phyloP scores from a whole-genome alignment of 225 moss, liverwort and hornwort species.

The Pseudisothecium myosuroides region DNA sequence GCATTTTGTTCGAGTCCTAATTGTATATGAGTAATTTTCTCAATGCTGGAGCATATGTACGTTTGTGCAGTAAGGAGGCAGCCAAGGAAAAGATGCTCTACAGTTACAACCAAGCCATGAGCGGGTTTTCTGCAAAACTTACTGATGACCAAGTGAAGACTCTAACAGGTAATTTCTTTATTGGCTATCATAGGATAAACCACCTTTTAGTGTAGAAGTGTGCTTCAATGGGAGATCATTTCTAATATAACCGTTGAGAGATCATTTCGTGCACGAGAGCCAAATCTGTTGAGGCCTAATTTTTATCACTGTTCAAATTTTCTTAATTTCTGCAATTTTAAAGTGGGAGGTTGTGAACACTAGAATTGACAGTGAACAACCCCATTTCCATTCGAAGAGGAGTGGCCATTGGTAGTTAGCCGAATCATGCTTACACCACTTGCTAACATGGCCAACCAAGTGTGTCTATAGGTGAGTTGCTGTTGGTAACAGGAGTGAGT shows the following conservation, averaged over 20 bases:
- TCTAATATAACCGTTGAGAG: neutral
- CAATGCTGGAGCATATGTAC: neutral
- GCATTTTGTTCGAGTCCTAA: neutral
- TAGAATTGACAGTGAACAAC: neutral
- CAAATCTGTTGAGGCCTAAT: neutral
- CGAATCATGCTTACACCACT: neutral
- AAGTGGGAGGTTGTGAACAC: neutral
- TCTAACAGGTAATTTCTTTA: conserved; percentile 8
- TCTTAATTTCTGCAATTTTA: neutral
- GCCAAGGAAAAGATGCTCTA: conserved; percentile 39
- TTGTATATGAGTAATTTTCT: neutral
- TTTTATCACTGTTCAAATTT: neutral
- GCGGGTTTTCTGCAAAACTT: conserved; percentile 45
- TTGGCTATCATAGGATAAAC: neutral
- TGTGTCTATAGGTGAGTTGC: neutral
- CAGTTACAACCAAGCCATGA: conserved; percentile 40
- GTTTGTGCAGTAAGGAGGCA: conserved; percentile 23
- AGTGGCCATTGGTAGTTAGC: neutral
- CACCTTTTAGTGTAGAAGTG: neutral
- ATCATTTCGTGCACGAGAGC: neutral
- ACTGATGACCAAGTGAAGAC: conserved; percentile 41
- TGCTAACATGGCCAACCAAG: neutral
- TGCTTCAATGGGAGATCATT: neutral
- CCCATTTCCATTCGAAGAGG: too few relatives aligned
- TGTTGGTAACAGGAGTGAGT: neutral